Evolutionary conservation across 2,329 filamentous ascomycete genomes (phyloP), one percentile per base, ranked within the genome.

Genomic region (Aspergillus udagawae): DNA sequence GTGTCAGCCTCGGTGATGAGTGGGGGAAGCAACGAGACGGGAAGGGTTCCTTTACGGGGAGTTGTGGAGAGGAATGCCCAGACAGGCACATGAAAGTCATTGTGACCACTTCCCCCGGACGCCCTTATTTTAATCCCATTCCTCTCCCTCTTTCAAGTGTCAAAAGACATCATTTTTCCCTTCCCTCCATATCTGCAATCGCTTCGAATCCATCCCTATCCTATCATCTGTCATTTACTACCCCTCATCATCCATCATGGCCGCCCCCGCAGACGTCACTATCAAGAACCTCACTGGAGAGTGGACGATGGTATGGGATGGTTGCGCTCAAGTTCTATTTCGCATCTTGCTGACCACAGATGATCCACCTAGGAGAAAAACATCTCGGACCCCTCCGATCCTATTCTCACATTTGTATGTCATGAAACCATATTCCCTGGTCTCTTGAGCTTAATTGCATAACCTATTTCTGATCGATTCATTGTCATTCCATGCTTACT

Each of bases 381-480:
- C 60, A 79, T 92, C 64, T 92, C 89, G 58, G 86, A 89, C 73
- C 77, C 81, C 63, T 77, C 86, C 50, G 89, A 92, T 59, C 79
- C 85, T 1, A 83, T 88, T 60, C 86, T 96, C 57, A 70, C 81
- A 51, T 82, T 93, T 64, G 77, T 80, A 73, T 55, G 66, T 58
- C 8, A 42, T 44, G n/a, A 14, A 21, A 25, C 32, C 49, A 42
- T 52, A 42, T 21, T 17, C 27, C 47, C 53, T 41, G 49, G 56
- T 52, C 52, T 44, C 49, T 41, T 38, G 41, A 27, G 52, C 42
- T 38, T 25, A 35, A 42, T 28, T 7, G 2, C 58, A 29, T 56
- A 53, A 45, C 42, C 44, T n/a, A 28, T 38, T 12, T 32, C 28
- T 12, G 29, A 4, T 32, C 12, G 12, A 1, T 32, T 32, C 29